Base-by-base conservation (phyloP, 2,329 filamentous ascomycete genomes). In the Curvularia sp. region DNA sequence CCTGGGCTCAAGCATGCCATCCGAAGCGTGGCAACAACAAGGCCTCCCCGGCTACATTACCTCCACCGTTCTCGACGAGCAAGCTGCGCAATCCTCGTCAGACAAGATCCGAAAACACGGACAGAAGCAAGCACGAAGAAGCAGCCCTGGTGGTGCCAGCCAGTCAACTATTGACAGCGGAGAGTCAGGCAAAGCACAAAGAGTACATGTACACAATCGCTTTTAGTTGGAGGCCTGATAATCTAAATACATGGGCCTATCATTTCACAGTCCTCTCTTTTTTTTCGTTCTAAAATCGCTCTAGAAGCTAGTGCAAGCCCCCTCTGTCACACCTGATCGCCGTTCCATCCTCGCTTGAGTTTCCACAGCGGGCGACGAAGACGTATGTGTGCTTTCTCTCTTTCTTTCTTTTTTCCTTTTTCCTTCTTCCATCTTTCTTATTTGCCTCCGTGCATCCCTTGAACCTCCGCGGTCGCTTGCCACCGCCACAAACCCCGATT, bases 61-160 rank as follows among this genome's bases (percentile, higher is more conserved):
- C 6, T 63, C 67, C 9, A 68, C 59, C 0, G 62, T 67, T n/a
- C 45, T 66, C 1, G 61, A 59, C 4, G 64, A 67, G 18, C 61
- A 51, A 27, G 28, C 8, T 38, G 38, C 45, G 43, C 63, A 38
- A 13, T 28, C 25, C 25, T n/a, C 50, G 21, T 13, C 10, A n/a
- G 41, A 57, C 3, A 60, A 52, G 21, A 45, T 51, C 23, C 52
- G 36, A 21, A 39, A 25, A 2, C 43, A 49, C 5, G 27, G 19
- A 5, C 18, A 18, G 9, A 46, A 60, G 1, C 27, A 30, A 30
- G 46, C 36, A 34, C 53, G 63, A 10, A 60, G 58, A 43, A 51
- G 63, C 7, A 67, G 65, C 19, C 49, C 60, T 19, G 61, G 57
- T 10, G 51, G 53, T 19, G 43, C 48, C 13, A 67, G 65, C 38